phyloP scores from a whole-genome alignment of 2,329 filamentous ascomycete genomes.

The Chaetomium globosum region DNA sequence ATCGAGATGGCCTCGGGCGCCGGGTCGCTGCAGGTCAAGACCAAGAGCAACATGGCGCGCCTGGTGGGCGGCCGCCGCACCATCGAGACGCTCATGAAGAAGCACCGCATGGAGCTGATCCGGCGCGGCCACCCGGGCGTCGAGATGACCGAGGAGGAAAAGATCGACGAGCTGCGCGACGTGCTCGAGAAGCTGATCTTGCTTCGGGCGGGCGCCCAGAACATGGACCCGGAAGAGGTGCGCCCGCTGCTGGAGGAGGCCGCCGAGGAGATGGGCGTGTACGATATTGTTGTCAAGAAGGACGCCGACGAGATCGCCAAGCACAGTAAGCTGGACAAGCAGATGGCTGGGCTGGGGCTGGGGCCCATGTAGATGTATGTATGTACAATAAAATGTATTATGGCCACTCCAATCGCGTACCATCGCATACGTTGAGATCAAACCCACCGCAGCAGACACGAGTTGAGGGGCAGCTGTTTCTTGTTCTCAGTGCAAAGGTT shows the following conservation, averaged over 20 bases:
- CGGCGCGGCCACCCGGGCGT: slow-evolving; percentile 24
- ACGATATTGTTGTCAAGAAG: slow-evolving; percentile 34
- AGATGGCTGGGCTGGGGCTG: neutral
- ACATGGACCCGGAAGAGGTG: slow-evolving; percentile 29
- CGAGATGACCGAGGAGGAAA: slow-evolving; percentile 34
- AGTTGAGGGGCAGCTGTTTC: no score
- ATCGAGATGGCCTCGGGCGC: slow-evolving; percentile 42
- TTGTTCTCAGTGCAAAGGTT: no score
- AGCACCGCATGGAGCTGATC: slow-evolving; percentile 28
- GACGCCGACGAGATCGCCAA: slow-evolving; percentile 32
- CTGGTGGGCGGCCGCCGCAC: slow-evolving; percentile 38
- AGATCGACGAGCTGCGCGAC: slow-evolving; percentile 35
- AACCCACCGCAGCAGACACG: no score
- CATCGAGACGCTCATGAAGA: slow-evolving; percentile 36
- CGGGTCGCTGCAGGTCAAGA: slow-evolving; percentile 33
- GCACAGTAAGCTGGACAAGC: slow-evolving; percentile 31
- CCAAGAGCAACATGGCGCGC: slow-evolving; percentile 36
- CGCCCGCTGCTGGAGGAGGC: slow-evolving; percentile 33
- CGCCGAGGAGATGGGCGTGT: slow-evolving; percentile 40
- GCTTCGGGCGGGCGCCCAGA: slow-evolving; percentile 33
- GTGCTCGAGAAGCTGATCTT: slow-evolving; percentile 37
- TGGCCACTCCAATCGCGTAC: neutral
- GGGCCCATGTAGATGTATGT: slow-evolving; percentile 11
- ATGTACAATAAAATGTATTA: slow-evolving; percentile 25
- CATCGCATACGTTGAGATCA: neutral